Percentiles rank a stretch among this genome's conserved stretches.
phyloP scores from a whole-genome alignment of 768 basidiomycete genomes.

The Trametes punicea region DNA sequence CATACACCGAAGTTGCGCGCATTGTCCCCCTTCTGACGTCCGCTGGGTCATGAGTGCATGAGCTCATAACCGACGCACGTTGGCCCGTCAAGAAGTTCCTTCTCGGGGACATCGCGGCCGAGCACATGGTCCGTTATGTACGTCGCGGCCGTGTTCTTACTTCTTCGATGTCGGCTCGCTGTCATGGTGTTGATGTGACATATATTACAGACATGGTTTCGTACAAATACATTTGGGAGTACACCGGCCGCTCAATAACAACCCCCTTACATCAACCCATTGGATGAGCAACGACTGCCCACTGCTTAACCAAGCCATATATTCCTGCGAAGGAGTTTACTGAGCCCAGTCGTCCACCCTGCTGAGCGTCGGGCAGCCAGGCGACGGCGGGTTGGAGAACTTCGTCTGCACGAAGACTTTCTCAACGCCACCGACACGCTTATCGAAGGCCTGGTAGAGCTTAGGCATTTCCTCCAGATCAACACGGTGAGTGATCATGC shows the following conservation, averaged over 20 bases:
- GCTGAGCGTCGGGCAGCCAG: constrained; percentile 49
- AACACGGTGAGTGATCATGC: constrained; percentile 56
- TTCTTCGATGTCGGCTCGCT: too few species aligned
- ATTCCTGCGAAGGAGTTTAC: too few species aligned
- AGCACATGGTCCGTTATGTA: not conserved
- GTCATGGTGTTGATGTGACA: constrained; percentile 3
- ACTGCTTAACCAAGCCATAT: not conserved
- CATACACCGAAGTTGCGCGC: not conserved
- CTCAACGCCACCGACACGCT: constrained; percentile 51
- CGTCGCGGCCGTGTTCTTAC: not conserved
- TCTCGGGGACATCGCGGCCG: not conserved
- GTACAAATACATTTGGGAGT: constrained; percentile 2
- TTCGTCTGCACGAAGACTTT: constrained; percentile 77
- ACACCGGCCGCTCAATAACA: not conserved
- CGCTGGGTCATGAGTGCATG: not conserved
- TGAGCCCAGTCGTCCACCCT: constrained; percentile 50
- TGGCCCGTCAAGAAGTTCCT: not conserved
- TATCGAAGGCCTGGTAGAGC: constrained; percentile 64
- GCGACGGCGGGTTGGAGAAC: constrained; percentile 41
- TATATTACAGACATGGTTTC: not conserved
- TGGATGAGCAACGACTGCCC: not conserved
- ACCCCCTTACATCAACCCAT: not conserved
- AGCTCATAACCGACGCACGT: constrained; percentile 11
- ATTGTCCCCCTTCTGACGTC: not conserved
- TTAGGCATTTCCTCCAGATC: constrained; percentile 63